phyloP scores from a whole-genome alignment of 1,139 yeast species.

The Yamadazyma jaroonii region DNA sequence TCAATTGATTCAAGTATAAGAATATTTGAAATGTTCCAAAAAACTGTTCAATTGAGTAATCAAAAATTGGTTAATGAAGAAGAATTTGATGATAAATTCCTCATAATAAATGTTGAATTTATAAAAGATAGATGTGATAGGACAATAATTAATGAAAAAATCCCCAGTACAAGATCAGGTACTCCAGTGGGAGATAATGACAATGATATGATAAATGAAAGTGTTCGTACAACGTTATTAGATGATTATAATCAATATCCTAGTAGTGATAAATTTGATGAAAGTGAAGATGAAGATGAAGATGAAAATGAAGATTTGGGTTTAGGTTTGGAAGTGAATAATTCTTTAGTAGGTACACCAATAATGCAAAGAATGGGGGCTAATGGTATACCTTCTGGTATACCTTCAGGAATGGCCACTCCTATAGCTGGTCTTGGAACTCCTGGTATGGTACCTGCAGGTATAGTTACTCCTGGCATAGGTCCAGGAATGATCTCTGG shows the following conservation, averaged over 20 bases:
- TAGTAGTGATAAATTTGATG: neutral
- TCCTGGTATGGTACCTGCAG: neutral
- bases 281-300: too few relatives aligned
- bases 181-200: slow-evolving; percentile 1
- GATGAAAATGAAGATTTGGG: too few relatives aligned
- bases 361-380: too few relatives aligned
- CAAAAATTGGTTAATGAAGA: slow-evolving; percentile 17
- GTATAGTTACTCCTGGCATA: slow-evolving; percentile 4
- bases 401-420: too few relatives aligned
- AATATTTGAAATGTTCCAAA: slow-evolving; percentile 31
- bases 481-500: neutral
- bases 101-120: slow-evolving; percentile 16
- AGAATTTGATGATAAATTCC: slow-evolving; percentile 2
- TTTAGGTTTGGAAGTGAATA: too few relatives aligned
- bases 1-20: slow-evolving; percentile 42
- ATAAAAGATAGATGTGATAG: slow-evolving; percentile 39
- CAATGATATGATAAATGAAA: slow-evolving; percentile 9
- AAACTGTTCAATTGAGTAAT: slow-evolving; percentile 24
- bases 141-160: slow-evolving; percentile 14
- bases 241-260: slow-evolving; percentile 5
- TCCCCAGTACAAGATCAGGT: neutral
- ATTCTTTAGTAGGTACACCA: neutral
- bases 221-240: slow-evolving; percentile 4
- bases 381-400: too few relatives aligned
- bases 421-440: neutral